Evolutionary conservation across 1,139 yeast species (phyloP), one percentile per base, ranked within the genome.

Genomic region (Debaryomycetaceae sp.): DNA sequence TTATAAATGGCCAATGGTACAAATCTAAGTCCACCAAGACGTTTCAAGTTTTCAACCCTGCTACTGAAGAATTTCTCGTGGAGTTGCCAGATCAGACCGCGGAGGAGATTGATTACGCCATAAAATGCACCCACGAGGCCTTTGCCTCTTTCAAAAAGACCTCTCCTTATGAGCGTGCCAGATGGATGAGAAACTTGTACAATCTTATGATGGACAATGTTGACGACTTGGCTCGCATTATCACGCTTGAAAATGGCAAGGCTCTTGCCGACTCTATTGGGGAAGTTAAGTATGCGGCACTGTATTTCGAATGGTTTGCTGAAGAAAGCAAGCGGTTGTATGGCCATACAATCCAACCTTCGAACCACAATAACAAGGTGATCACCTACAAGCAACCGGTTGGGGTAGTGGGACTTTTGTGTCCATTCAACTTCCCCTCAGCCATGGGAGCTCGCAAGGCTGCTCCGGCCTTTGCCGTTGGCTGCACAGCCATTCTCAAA

Each of bases 41-140:
- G 12, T 85, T 83, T 53, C 63, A 71, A 22, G 95, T 85, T 16
- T 54, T 56, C 23, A 88, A 86, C 53, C 96, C 96, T 3, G 93
- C 93, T 1, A 77, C 80, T 27, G 73, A 65, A 20, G 69, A 72
- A 35, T 58, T 60, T 17, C 71, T 86, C 36, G 75, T 75, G 14
- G 65, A 65, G 29, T 69, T 75, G 23, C 72, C 80, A 9, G 80
- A 78, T 38, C 75, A 71, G 38, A 68, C 78, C 30, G 64, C 72
- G 5, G 69, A 68, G 34, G 73, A 66, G 35, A 69, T 76, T 26
- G 77, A 75, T 25, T 53, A 55, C 27, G 84, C 95, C 8, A 79
- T 86, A 36, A 62, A 69, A 23, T 65, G 61, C 26, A 85, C 95
- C 2, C 49, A 62, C 28, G 66, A 59, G 2, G 78, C 94, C 0